A percentile compares a stretch with the other conserved stretches of the same genome.
These are phyloP conservation scores for Exidia glandulosa DNA, from an alignment of 768 basidiomycete species.

Conservation along the genomic window DNA sequence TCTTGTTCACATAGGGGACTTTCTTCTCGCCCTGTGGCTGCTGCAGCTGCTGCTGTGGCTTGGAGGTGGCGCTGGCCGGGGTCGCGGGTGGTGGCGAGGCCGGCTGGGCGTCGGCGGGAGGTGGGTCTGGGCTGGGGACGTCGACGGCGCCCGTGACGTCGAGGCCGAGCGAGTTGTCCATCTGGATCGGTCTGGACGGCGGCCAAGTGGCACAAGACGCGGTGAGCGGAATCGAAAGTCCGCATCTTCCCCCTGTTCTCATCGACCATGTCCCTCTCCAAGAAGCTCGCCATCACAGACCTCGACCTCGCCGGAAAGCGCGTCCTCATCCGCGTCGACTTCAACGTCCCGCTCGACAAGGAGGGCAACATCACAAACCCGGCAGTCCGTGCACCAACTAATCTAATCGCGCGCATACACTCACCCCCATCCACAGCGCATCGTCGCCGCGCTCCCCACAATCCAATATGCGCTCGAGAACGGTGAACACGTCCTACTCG, in stretches of 20 bases:
- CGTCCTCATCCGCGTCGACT: constrained; percentile 91
- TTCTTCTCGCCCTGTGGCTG: constrained; percentile 45
- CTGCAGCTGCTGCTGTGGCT: constrained; percentile 4
- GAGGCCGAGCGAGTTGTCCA: constrained; percentile 59
- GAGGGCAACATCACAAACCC: constrained; percentile 91
- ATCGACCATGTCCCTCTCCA: constrained; percentile 77
- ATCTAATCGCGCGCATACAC: constrained; percentile 4
- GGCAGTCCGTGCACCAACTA: constrained; percentile 51
- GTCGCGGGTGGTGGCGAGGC: constrained; percentile 3
- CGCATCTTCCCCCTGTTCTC: neutral
- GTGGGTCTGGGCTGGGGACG: constrained; percentile 1
- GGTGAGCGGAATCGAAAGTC: neutral
- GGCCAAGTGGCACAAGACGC: neutral
- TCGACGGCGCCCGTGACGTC: constrained; percentile 41
- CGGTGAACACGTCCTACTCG: constrained; percentile 31
- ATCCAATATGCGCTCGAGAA: constrained; percentile 86
- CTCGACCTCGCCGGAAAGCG: constrained; percentile 78
- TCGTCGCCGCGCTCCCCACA: constrained; percentile 92
- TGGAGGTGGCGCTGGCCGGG: constrained; percentile 11
- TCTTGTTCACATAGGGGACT: constrained; percentile 69
- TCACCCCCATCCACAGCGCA: constrained; percentile 52
- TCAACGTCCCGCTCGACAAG: constrained; percentile 75
- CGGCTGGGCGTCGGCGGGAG: neutral
- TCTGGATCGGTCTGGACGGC: constrained; percentile 20
- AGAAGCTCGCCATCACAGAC: constrained; percentile 89